These are phyloP conservation scores for Rhytidhysteron rufulum DNA, from an alignment of 2,329 filamentous ascomycete genomes.

Conservation along the genomic window DNA sequence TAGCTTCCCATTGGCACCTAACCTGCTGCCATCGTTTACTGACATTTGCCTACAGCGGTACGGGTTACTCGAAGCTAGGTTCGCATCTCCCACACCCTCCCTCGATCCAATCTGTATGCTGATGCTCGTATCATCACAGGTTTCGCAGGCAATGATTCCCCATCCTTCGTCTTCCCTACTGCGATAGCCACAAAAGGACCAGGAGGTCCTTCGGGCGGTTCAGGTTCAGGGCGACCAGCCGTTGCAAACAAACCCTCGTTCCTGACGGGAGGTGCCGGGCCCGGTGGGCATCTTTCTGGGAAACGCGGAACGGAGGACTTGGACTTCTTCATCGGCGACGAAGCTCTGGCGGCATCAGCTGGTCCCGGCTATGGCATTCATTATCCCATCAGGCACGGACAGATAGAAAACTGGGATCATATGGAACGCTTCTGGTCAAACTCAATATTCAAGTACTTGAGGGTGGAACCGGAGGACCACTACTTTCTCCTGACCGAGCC, in stretches of 20 bases:
- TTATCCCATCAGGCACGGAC: conserved; percentile 95
- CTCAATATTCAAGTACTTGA: conserved; percentile 99
- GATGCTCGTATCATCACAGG: conserved; percentile 49
- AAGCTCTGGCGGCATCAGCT: conserved; percentile 77
- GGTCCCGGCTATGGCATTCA: conserved; percentile 94
- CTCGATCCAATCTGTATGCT: conserved; percentile 33
- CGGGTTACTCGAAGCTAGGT: conserved; percentile 99
- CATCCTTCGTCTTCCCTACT: conserved; percentile 98
- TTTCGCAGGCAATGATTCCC: conserved; percentile 98
- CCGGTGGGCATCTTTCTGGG: conserved; percentile 74
- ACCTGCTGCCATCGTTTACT: conserved; percentile 25
- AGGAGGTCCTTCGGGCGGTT: conserved; percentile 64
- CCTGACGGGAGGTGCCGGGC: conserved; percentile 83
- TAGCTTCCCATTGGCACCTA: conserved; percentile 21
- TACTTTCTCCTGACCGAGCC: conserved; percentile 98
- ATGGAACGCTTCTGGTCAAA: conserved; percentile 99
- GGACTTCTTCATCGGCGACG: conserved; percentile 98
- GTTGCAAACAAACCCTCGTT: conserved; percentile 95
- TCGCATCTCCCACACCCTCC: conserved; percentile 30
- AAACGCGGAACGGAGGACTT: conserved; percentile 97
- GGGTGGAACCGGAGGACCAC: conserved; percentile 97
- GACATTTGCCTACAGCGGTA: conserved; percentile 67
- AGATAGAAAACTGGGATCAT: conserved; percentile 99
- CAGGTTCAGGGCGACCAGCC: conserved; percentile 82
- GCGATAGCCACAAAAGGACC: conserved; percentile 93